Evolutionary conservation across 208 protist species (phyloP).

Genomic region (Eutreptiella sp.): DNA sequence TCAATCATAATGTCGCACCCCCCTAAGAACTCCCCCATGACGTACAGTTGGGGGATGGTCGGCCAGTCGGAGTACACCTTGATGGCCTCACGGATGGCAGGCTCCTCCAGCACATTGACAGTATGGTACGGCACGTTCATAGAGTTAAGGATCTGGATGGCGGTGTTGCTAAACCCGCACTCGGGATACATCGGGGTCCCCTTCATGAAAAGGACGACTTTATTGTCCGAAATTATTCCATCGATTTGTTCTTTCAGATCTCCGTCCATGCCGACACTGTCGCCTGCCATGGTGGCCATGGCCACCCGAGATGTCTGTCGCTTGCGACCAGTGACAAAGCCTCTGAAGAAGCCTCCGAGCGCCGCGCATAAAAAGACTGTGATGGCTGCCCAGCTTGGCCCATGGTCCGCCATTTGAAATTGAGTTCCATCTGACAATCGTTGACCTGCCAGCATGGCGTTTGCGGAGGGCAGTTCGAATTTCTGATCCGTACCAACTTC

Average conservation of each 20-base stretch:
- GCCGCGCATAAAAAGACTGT: too few species aligned
- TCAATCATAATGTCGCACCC: conserved; percentile 46
- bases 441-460: too few species aligned
- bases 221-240: conserved; percentile 34
- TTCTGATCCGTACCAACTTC: too few species aligned
- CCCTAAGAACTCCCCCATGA: conserved; percentile 54
- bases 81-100: conserved; percentile 42
- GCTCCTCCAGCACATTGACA: conserved; percentile 47
- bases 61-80: conserved; percentile 57
- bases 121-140: conserved; percentile 36
- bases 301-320: too few species aligned
- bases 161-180: conserved; percentile 55
- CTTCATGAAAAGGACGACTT: conserved; percentile 66
- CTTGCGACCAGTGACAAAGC: too few species aligned
- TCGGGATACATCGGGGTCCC: conserved; percentile 46
- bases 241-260: conserved; percentile 15
- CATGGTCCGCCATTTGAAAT: too few species aligned
- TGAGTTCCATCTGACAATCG: too few species aligned
- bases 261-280: neutral
- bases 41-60: conserved; percentile 58
- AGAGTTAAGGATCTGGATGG: conserved; percentile 43
- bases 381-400: too few species aligned
- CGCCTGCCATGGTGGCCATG: too few species aligned
- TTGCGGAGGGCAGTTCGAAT: too few species aligned
- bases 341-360: too few species aligned